phyloP scores from a whole-genome alignment of 169 alveolate species.

The Ichthyophthirius multifiliis region DNA sequence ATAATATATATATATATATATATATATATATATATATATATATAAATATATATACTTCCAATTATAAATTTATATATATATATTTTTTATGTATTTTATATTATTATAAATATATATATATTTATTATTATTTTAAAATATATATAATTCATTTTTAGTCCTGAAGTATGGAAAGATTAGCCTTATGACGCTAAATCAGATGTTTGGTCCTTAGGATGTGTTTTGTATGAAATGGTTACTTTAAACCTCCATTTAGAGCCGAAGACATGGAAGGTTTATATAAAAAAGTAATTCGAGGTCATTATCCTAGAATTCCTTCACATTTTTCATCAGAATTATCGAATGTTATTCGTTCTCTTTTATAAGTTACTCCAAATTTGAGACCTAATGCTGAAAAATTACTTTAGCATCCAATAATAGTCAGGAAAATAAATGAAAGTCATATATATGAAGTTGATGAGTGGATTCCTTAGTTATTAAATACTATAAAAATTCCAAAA shows the following conservation, averaged over 20 bases:
- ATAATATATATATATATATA: too few relatives aligned
- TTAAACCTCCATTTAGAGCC: slow-evolving; percentile 60
- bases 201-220: slow-evolving; percentile 58
- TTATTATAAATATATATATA: too few relatives aligned
- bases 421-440: neutral
- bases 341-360: slow-evolving; percentile 11
- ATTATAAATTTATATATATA: too few relatives aligned
- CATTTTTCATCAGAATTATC: slow-evolving; percentile 10
- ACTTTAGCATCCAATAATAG: neutral
- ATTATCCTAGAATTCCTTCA: slow-evolving; percentile 40
- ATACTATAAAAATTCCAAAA: slow-evolving; percentile 69
- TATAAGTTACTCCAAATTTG: slow-evolving; percentile 20
- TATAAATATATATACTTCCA: too few relatives aligned
- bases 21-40: too few relatives aligned
- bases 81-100: too few relatives aligned
- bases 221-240: slow-evolving; percentile 52
- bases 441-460: neutral
- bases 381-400: slow-evolving; percentile 22
- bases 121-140: too few relatives aligned
- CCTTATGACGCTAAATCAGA: slow-evolving; percentile 51
- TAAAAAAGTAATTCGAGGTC: slow-evolving; percentile 39
- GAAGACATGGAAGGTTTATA: slow-evolving; percentile 58
- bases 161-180: slow-evolving; percentile 59
- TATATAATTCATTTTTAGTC: slow-evolving; percentile 8
- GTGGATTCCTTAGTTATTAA: slow-evolving; percentile 35